Percentiles rank a stretch among this genome's conserved stretches.
Evolutionary conservation across 306 rosid species (phyloP).

Genomic region (Dalbergia cultrata): DNA sequence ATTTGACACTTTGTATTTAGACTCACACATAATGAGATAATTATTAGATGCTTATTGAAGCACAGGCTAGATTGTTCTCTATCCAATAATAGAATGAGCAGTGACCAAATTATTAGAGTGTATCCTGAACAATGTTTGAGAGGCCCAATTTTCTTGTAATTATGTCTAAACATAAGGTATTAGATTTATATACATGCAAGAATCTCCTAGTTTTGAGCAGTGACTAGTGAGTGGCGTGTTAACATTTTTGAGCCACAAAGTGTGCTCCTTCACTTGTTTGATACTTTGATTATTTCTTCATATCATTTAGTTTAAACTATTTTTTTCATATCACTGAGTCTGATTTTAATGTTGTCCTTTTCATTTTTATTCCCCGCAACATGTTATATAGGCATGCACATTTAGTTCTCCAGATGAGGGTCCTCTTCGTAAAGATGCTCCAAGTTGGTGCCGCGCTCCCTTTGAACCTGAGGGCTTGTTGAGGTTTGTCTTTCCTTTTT

Average conservation of each 20-base stretch:
- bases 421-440: conserved; percentile 59
- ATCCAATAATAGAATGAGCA: no score
- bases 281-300: not conserved
- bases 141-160: no score
- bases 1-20: no score
- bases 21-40: no score
- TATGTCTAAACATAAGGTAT: no score
- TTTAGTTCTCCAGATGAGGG: conserved; percentile 57
- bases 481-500: conserved; percentile 48
- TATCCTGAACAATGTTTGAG: no score
- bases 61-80: no score
- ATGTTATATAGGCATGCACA: conserved; percentile 63
- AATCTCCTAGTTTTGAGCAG: not conserved
- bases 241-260: not conserved
- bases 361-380: not conserved
- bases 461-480: conserved; percentile 82
- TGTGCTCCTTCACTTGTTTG: not conserved
- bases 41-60: no score
- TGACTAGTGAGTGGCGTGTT: not conserved
- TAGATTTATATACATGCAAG: no score
- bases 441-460: conserved; percentile 73
- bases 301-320: no score
- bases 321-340: no score
- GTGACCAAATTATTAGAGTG: no score
- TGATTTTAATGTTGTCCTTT: not conserved